phyloP scores from a whole-genome alignment of 2,329 filamentous ascomycete species.

The Apiospora pterosperma region DNA sequence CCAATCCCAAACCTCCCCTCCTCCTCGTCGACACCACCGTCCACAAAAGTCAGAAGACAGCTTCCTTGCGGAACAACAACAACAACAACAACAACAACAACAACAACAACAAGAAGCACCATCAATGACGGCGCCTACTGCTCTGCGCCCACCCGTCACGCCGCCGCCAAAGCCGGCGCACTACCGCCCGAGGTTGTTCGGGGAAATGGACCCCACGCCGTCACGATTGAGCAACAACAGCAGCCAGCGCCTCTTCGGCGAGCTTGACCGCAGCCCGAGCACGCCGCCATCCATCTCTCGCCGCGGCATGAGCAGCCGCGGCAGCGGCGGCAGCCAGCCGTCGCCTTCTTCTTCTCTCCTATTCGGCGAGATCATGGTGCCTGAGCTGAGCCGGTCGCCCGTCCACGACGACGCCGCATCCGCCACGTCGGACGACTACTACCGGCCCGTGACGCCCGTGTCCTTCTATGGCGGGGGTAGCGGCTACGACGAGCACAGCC shows the following conservation, averaged over 20 bases:
- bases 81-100: slow-evolving; percentile 16
- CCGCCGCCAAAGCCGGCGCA: slow-evolving; percentile 9
- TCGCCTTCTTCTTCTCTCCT: slow-evolving; percentile 16
- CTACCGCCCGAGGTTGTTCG: background rate
- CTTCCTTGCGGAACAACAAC: slow-evolving; percentile 13
- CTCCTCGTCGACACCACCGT: background rate
- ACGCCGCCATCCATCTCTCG: background rate
- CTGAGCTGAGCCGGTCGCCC: slow-evolving; percentile 27
- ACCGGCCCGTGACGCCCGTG: slow-evolving; percentile 24
- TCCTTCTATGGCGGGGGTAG: background rate
- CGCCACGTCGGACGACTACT: slow-evolving; percentile 27
- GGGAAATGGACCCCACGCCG: background rate
- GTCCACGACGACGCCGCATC: slow-evolving; percentile 19
- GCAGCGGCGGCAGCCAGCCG: background rate
- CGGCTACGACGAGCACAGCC: slow-evolving; percentile 5
- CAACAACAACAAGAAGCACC: slow-evolving; percentile 20
- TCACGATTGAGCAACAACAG: slow-evolving; percentile 15
- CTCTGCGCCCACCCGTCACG: slow-evolving; percentile 5
- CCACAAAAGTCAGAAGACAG: background rate
- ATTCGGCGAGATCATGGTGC: slow-evolving; percentile 26
- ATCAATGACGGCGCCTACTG: slow-evolving; percentile 16
- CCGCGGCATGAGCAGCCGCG: background rate
- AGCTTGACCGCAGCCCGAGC: slow-evolving; percentile 20
- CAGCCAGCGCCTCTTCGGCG: slow-evolving; percentile 26
- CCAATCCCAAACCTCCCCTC: background rate